A percentile compares a stretch with the other conserved stretches of the same genome.
Conservation (phyloP, 169 alveolate species). For the Besnoitia besnoiti region DNA sequence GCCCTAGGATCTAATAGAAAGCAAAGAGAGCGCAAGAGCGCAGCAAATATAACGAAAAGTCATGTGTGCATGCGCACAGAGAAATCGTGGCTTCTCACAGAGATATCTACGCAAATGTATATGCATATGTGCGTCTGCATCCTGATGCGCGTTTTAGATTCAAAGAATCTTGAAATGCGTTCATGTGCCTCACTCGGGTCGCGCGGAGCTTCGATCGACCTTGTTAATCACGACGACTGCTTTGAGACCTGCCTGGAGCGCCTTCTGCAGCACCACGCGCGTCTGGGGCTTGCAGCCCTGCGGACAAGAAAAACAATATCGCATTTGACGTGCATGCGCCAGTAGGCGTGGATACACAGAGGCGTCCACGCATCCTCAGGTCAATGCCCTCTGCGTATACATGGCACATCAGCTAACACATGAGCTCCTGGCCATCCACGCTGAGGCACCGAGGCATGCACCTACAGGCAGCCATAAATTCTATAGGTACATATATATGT, state of each 20-base stretch:
- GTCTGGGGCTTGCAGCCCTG: conserved; percentile 76
- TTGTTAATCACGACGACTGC: conserved; percentile 83
- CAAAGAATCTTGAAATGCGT: not conserved
- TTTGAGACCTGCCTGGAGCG: conserved; percentile 72
- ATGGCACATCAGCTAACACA: not conserved
- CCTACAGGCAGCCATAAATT: too few species aligned
- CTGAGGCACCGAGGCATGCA: too few species aligned
- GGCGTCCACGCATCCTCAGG: not conserved
- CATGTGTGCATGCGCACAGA: too few species aligned
- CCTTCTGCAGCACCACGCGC: conserved; percentile 86
- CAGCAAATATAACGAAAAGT: too few species aligned
- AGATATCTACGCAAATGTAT: too few species aligned
- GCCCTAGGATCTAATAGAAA: too few species aligned
- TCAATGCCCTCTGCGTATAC: not conserved
- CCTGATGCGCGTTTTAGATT: not conserved
- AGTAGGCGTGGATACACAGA: not conserved
- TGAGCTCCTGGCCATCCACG: too few species aligned
- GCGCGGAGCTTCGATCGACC: conserved; percentile 85
- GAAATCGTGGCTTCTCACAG: not conserved
- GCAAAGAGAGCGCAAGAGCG: too few species aligned
- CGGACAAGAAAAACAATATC: not conserved
- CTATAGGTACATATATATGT: not conserved
- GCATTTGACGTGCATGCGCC: too few species aligned
- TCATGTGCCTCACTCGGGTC: conserved; percentile 54
- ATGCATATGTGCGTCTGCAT: not conserved